Conservation (phyloP, 192 early-diverging fungal species). For the Backusella tarrabulga region DNA sequence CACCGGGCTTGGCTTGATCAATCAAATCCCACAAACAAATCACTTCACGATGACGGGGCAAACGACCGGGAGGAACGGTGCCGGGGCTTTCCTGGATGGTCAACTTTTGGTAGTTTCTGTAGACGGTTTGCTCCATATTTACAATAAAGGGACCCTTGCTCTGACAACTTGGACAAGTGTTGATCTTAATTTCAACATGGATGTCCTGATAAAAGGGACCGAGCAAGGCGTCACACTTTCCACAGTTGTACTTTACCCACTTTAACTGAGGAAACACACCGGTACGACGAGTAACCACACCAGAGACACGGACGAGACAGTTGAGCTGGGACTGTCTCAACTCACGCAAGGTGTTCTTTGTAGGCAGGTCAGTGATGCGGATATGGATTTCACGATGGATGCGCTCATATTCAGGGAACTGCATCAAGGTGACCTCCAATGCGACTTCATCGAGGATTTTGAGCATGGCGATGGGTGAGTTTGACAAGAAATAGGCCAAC, state of each 20-base stretch:
- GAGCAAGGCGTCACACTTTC: slow-evolving; percentile 86
- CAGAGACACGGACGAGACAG: slow-evolving; percentile 85
- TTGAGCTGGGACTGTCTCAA: slow-evolving; percentile 91
- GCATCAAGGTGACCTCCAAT: slow-evolving; percentile 82
- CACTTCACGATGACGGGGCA: slow-evolving; percentile 93
- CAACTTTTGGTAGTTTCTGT: slow-evolving; percentile 96
- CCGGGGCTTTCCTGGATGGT: slow-evolving; percentile 97
- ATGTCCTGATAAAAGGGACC: slow-evolving; percentile 96
- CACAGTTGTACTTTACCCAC: slow-evolving; percentile 94
- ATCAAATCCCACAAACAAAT: slow-evolving; percentile 96
- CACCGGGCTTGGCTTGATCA: slow-evolving; percentile 92
- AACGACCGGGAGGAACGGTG: slow-evolving; percentile 89
- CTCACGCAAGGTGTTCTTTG: slow-evolving; percentile 82
- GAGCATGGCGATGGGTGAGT: slow-evolving; percentile 86
- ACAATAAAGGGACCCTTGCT: slow-evolving; percentile 88
- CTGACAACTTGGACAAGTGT: slow-evolving; percentile 86
- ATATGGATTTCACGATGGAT: slow-evolving; percentile 95
- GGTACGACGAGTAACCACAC: slow-evolving; percentile 91
- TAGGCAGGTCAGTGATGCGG: slow-evolving; percentile 86
- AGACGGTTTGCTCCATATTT: slow-evolving; percentile 94
- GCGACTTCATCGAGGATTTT: slow-evolving; percentile 93
- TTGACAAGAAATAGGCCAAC: slow-evolving; percentile 87
- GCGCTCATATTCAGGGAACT: slow-evolving; percentile 87
- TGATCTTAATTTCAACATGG: slow-evolving; percentile 79
- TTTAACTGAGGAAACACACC: slow-evolving; percentile 97